Evolutionary conservation across 2,329 filamentous ascomycete genomes (phyloP).

Genomic region (Fusarium annulatum): DNA sequence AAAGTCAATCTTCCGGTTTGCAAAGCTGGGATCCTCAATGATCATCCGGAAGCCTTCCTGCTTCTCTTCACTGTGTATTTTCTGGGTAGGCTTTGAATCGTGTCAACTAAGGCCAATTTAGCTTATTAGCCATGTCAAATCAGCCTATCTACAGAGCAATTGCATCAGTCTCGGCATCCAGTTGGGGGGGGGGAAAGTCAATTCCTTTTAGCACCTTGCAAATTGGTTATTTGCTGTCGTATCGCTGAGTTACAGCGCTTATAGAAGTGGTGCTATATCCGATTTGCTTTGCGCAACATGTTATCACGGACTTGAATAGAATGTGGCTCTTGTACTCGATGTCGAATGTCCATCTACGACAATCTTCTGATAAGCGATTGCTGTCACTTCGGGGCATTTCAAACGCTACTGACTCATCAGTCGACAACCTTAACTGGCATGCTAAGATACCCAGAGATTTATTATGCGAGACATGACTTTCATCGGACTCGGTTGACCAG

Average conservation of each 20-base stretch:
- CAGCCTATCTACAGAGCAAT: too few relatives aligned
- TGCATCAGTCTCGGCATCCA: too few relatives aligned
- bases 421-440: not conserved
- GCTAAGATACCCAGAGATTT: too few relatives aligned
- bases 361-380: not conserved
- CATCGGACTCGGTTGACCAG: too few relatives aligned
- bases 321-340: not conserved
- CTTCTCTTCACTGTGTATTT: too few relatives aligned
- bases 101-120: too few relatives aligned
- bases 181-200: too few relatives aligned
- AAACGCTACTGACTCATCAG: not conserved
- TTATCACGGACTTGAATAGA: not conserved
- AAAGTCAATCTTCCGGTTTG: not conserved
- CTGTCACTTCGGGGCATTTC: not conserved
- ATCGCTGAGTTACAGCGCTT: not conserved
- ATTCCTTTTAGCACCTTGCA: not conserved
- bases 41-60: too few relatives aligned
- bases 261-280: not conserved
- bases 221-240: fast-evolving
- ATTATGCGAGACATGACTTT: too few relatives aligned
- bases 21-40: not conserved
- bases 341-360: not conserved
- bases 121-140: too few relatives aligned
- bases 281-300: not conserved
- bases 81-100: too few relatives aligned